A percentile compares a stretch with the other conserved stretches of the same genome.
phyloP scores from a whole-genome alignment of 768 basidiomycete genomes.

The Hericium coralloides region DNA sequence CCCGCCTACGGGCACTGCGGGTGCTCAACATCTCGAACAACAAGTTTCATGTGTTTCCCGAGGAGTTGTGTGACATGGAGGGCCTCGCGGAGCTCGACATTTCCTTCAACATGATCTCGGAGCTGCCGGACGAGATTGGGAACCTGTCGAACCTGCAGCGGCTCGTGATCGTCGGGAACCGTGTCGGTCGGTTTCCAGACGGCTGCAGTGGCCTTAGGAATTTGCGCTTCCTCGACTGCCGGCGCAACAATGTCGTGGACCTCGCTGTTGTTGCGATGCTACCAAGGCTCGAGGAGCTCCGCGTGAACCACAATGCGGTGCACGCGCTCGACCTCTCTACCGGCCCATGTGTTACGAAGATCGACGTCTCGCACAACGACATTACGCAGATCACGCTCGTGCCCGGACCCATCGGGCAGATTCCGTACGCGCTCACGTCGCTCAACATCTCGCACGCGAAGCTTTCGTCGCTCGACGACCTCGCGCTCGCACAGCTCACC shows the following conservation, averaged over 20 bases:
- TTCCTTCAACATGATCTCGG: constrained; percentile 86
- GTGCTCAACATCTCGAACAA: constrained; percentile 94
- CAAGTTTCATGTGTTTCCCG: constrained; percentile 72
- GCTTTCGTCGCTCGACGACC: constrained; percentile 73
- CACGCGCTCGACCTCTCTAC: constrained; percentile 74
- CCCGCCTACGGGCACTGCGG: constrained; percentile 57
- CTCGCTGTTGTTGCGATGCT: constrained; percentile 59
- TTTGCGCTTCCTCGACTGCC: constrained; percentile 70
- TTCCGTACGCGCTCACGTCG: constrained; percentile 53
- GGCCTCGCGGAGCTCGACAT: constrained; percentile 82
- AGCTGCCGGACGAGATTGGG: constrained; percentile 76
- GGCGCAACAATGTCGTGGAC: constrained; percentile 78
- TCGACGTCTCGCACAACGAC: constrained; percentile 84
- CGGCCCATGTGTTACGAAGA: constrained; percentile 50
- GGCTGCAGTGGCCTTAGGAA: constrained; percentile 45
- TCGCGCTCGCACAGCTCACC: constrained; percentile 61
- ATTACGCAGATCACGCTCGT: constrained; percentile 69
- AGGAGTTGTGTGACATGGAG: constrained; percentile 62
- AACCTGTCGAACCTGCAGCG: constrained; percentile 57
- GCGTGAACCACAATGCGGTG: constrained; percentile 77
- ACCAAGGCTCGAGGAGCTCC: constrained; percentile 56
- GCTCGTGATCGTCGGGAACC: constrained; percentile 82
- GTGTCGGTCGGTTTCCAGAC: constrained; percentile 61
- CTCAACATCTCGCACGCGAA: constrained; percentile 87
- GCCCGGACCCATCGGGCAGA: constrained; percentile 35